These are phyloP conservation scores for Tetragonia tetragonoides DNA, from an alignment of 148 eudicot genomes.

Conservation along the genomic window DNA sequence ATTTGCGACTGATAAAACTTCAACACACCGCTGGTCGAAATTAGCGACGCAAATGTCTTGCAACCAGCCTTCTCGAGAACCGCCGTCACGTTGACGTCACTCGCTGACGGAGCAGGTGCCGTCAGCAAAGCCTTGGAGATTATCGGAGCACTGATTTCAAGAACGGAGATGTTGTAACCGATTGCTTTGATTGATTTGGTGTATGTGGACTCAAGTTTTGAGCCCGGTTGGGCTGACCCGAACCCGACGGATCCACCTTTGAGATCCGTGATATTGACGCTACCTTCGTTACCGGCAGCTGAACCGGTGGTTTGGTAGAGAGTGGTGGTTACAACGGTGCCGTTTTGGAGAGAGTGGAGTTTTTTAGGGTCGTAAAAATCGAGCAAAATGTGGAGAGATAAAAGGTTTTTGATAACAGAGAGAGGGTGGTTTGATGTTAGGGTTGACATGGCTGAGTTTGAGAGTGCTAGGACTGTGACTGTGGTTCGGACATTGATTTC, in stretches of 20 bases:
- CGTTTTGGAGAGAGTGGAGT: constrained; percentile 48
- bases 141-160: constrained; percentile 48
- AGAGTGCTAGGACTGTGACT: constrained; percentile 66
- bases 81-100: constrained; percentile 41
- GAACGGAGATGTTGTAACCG: constrained; percentile 52
- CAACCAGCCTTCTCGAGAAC: constrained; percentile 52
- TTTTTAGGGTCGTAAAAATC: constrained; percentile 60
- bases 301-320: constrained; percentile 68
- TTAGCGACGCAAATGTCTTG: constrained; percentile 42
- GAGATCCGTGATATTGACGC: constrained; percentile 60
- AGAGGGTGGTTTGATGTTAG: constrained; percentile 45
- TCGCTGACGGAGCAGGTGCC: constrained; percentile 24
- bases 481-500: constrained; percentile 75
- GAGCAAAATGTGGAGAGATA: constrained; percentile 59
- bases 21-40: constrained; percentile 38
- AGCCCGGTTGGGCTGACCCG: constrained; percentile 46
- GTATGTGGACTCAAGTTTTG: constrained; percentile 43
- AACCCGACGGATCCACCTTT: constrained; percentile 59
- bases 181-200: constrained; percentile 42
- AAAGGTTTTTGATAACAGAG: constrained; percentile 43
- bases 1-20: constrained; percentile 42
- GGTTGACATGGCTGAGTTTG: constrained; percentile 47
- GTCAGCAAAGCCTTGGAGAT: constrained; percentile 30
- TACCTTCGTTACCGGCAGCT: constrained; percentile 37
- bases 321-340: constrained; percentile 47